Base-by-base conservation (phyloP, 2,329 filamentous ascomycete genomes). In the Pestalotiopsis sp. region DNA sequence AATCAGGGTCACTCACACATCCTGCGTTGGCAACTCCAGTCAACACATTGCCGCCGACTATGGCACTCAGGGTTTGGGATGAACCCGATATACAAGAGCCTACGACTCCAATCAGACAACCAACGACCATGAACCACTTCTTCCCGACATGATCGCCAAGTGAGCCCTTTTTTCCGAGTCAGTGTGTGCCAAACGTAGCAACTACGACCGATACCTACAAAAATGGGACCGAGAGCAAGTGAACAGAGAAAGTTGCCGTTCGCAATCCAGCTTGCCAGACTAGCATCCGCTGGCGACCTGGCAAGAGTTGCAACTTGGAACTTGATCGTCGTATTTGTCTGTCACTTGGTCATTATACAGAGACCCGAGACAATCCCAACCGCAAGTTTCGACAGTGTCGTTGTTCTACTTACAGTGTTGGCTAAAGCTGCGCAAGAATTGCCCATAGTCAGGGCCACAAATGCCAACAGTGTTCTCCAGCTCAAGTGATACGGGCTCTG, bases 291-390 rank as follows among this genome's bases (percentile, higher is more conserved):
- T 1, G 62, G 38, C 12, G 62, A 65, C 31, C 62, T 36, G 9
- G 45, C 64, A n/a, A 66, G 64, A 36, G 45, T 38, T 11, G 45
- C 45, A 36, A 66, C 64, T 31, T 57, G 45, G 13, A 58, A 57
- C 17, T 58, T 57, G 49, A 66, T 66, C 25, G 49, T 66, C 12
- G 64, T 66, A 6, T 66, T 66, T 31, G 62, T 65, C 62, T 65
- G 23, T 12, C 13, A 17, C 2, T 13, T 3, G 12, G 11, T 20
- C 20, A 20, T 20, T 4, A 41, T 41, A 41, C 23, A 17, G 27
- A 52, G 1, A 52, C 38, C 13, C 14, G 20, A 2, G 5, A 13
- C 23, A 20, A 23, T n/a, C 13, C 62, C 27, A 7, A 31, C 31
- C 31, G 9, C 31, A 36, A 36, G 2, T 36, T 36, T 36, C 31